Evolutionary conservation across 2,329 filamentous ascomycete species (phyloP), one percentile per base, ranked within the genome.

Genomic region (Colletotrichum tanaceti): DNA sequence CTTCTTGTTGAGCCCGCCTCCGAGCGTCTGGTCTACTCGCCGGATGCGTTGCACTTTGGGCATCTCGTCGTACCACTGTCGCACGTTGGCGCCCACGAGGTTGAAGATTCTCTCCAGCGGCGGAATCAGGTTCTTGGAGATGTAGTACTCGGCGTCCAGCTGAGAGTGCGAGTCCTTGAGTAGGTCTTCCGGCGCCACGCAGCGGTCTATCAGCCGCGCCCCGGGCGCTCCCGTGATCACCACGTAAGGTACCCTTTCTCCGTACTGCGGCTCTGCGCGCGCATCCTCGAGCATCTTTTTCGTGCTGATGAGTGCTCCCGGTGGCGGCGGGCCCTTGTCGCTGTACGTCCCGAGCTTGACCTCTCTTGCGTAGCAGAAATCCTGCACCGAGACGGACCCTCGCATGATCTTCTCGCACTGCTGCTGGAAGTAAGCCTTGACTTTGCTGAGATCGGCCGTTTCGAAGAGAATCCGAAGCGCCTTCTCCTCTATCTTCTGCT

Each of bases 61-160:
- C 93, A 98, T 97, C 79, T 98, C 94, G 71, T 97, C 93, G 75
- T 94, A 98, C 96, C 96, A 99, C 68, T 89, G 87, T 20, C 92
- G 84, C 0, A 98, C 92, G 76, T 96, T 97, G 39, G 94, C 96
- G 7, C 96, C 96, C 2, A 98, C 92, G 3, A 99, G 90, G 75
- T 96, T 97, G 83, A 99, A 98, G 72, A 99, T 98, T 35, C 96
- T 90, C 79, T 98, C 95, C 0, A 99, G 86, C 0, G 96, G 96
- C 6, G 96, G 96, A 58, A 99, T 97, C 10, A 99, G 77, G 76
- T 98, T 98, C 82, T 98, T 98, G 20, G 87, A 89, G 74, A 99
- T 98, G 82, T 99, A 99, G 80, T 99, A 99, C 73, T 98, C 94
- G 0, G 94, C 91, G 75, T 99, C 96, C 20, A 99, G 86, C 73